phyloP scores from a whole-genome alignment of 2,329 filamentous ascomycete species.

The Colletotrichum destructivum region DNA sequence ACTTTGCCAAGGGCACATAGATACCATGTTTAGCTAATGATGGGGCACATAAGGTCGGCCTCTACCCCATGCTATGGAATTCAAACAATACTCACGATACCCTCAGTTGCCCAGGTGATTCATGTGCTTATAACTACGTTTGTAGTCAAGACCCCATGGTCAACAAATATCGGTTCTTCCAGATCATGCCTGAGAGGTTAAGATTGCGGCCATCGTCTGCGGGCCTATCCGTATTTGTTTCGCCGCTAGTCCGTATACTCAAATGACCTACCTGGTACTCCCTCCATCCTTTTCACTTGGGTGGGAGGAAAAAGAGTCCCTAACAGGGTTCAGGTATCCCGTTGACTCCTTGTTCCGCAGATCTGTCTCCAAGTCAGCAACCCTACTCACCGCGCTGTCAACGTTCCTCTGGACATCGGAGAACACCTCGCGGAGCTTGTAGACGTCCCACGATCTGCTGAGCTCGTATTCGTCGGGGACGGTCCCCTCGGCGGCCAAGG shows the following conservation, averaged over 20 bases:
- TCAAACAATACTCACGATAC: no score
- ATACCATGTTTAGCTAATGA: slow-evolving; percentile 29
- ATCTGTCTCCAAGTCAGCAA: neutral
- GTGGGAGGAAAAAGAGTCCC: no score
- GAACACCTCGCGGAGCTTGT: slow-evolving; percentile 14
- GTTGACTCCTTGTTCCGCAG: neutral
- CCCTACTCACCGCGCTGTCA: neutral
- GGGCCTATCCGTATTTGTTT: neutral
- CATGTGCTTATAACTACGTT: no score
- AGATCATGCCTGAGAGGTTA: no score
- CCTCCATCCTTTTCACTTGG: no score
- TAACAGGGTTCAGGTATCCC: no score
- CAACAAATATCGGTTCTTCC: neutral
- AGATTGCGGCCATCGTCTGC: no score
- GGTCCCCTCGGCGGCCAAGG: neutral
- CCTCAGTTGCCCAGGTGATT: no score
- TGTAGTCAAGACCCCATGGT: no score
- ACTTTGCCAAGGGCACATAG: slow-evolving; percentile 36
- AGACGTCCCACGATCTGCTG: no score
- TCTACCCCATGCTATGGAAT: neutral
- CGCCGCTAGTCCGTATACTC: no score
- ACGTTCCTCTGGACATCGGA: neutral
- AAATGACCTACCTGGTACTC: no score
- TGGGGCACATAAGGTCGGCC: slow-evolving; percentile 1
- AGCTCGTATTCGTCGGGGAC: neutral